Base-by-base conservation (phyloP, 192 early-diverging fungal species). In the Gamsiella multidivaricata region DNA sequence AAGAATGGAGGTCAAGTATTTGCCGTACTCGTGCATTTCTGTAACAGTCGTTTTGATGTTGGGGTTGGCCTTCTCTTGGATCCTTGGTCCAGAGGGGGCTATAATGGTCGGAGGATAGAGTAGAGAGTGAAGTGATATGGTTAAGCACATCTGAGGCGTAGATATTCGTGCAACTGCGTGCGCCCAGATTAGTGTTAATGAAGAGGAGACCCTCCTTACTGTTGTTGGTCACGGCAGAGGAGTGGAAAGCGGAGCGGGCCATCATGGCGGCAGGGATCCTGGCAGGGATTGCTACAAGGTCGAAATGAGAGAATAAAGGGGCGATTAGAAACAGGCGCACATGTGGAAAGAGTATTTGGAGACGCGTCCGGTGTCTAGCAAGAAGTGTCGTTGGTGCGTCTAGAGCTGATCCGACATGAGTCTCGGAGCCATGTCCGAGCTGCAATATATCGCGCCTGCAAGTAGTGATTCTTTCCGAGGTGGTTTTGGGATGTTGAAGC, bases 21-120 rank as follows among this genome's bases (percentile, higher is more conserved):
- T 88, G 52, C 95, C 95, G 81, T 90, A 98, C 80, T 95, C 93
- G 70, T 94, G 92, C 50, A 95, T 68, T 9, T 41, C 65, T 58
- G 65, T 78, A 37, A 78, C 74, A 46, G 74, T 78, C 12, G 74
- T 78, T 68, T 64, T 78, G 59, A 78, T 17, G 54, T 34, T 45
- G 52, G 74, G 65, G n/a, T 69, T 45, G 36, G 74, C 74, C 37
- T 34, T 28, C 55, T 78, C 74, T 26, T 69, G 60, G 41, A 78
- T 78, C 66, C 74, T 78, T 54, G 74, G 74, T 68, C 74, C 74
- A 46, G 64, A 41, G 14, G 72, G 29, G 1, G 58, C 67, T 69
- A 61, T 20, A 41, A 17, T 8, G 5, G 37, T 5, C n/a, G 5
- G 10, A 41, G 33, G 23, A 57, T 58, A 8, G 5, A 15, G 45